Conservation (phyloP, 805 yeast genomes). For the Pichia eremophila region DNA sequence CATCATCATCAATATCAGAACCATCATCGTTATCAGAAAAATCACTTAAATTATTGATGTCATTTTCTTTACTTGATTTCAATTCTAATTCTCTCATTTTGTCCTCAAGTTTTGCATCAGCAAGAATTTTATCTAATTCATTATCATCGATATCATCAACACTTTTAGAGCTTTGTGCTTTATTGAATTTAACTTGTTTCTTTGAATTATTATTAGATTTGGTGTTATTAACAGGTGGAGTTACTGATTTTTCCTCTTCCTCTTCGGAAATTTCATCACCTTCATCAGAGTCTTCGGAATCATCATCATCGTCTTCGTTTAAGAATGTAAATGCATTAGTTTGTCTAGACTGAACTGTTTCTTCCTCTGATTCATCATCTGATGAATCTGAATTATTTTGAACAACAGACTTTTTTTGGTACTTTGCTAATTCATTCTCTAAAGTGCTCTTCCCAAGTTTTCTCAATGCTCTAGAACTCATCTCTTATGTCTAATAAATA, state of each 20-base stretch:
- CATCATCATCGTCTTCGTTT: constrained; percentile 24
- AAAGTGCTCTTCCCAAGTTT: constrained; percentile 29
- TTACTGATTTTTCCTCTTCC: not conserved
- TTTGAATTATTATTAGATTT: not conserved
- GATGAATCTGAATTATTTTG: not conserved
- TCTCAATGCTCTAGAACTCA: constrained; percentile 45
- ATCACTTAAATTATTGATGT: no score
- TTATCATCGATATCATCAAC: constrained; percentile 25
- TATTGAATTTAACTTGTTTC: not conserved
- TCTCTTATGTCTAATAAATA: no score
- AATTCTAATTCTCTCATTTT: constrained; percentile 5
- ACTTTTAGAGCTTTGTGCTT: constrained; percentile 11
- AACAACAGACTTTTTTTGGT: constrained; percentile 1
- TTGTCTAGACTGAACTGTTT: not conserved
- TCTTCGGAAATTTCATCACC: constrained; percentile 1
- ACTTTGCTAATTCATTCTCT: constrained; percentile 19
- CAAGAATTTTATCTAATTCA: constrained; percentile 48
- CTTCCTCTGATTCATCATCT: constrained; percentile 13
- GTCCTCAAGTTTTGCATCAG: constrained; percentile 26
- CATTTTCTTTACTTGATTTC: not conserved
- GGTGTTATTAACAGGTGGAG: not conserved
- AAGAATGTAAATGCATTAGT: constrained; percentile 37
- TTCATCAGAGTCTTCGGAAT: constrained; percentile 19
- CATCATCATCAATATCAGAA: constrained; percentile 11
- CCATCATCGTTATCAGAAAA: constrained; percentile 21